Evolutionary conservation across 371 early-diverging fungal species (phyloP).

Genomic region (Smittium culicis): DNA sequence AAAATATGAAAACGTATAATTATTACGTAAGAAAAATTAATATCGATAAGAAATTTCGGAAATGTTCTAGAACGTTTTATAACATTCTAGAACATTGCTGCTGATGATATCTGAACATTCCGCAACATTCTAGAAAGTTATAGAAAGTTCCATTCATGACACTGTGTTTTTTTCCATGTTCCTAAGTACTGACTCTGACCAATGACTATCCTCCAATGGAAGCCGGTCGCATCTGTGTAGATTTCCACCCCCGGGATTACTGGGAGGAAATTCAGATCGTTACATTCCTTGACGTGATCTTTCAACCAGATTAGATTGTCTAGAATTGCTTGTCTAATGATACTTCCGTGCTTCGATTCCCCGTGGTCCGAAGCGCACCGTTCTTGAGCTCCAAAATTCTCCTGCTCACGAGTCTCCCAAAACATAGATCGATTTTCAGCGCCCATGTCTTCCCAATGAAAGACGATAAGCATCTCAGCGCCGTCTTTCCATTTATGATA

Average conservation of each 20-base stretch:
- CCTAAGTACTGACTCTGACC: not conserved
- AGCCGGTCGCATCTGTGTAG: not conserved
- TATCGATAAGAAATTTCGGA: no score
- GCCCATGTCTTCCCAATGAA: constrained; percentile 10
- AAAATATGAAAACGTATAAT: no score
- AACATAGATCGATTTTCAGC: not conserved
- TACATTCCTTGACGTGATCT: not conserved
- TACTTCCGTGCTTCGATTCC: not conserved
- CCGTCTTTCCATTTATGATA: not conserved
- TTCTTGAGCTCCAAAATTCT: not conserved
- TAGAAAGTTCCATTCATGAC: no score
- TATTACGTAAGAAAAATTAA: no score
- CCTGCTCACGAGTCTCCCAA: not conserved
- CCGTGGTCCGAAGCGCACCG: not conserved
- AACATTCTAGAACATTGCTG: no score
- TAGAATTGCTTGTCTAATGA: not conserved
- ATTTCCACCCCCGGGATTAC: not conserved
- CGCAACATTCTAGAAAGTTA: no score
- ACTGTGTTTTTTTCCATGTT: not conserved
- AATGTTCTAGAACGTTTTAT: no score
- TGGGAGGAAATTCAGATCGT: not conserved
- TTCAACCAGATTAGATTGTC: not conserved
- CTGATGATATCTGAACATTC: no score
- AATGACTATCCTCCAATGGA: not conserved
- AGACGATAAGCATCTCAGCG: constrained; percentile 6